Conservation (phyloP, 768 basidiomycete species). For the Termitomyces titanicus region DNA sequence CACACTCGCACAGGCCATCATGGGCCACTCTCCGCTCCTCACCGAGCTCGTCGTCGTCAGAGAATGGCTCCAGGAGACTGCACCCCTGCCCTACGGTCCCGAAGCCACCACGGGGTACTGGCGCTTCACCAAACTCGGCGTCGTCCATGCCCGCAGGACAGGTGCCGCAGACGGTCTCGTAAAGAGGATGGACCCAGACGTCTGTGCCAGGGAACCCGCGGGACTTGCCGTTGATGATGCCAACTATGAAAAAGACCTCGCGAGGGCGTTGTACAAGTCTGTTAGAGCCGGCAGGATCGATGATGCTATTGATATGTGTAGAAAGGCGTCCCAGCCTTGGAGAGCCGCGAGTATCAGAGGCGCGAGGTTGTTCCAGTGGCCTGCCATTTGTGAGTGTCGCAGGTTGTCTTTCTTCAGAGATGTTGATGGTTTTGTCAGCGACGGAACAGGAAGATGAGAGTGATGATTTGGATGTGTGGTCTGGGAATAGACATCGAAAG, state of each 20-base stretch:
- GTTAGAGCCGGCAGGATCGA: conserved; percentile 84
- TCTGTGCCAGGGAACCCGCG: conserved; percentile 54
- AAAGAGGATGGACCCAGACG: conserved; percentile 80
- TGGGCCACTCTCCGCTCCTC: conserved; percentile 64
- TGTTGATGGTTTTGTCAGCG: conserved; percentile 18
- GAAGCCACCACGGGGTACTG: conserved; percentile 82
- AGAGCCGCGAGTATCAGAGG: conserved; percentile 87
- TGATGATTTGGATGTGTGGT: conserved; percentile 47
- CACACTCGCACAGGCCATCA: conserved; percentile 69
- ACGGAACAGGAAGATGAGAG: conserved; percentile 35
- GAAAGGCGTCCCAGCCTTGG: conserved; percentile 87
- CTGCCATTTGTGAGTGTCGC: conserved; percentile 52
- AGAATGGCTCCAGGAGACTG: conserved; percentile 86
- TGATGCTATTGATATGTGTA: conserved; percentile 79
- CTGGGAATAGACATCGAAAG: conserved; percentile 72
- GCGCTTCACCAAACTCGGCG: conserved; percentile 74
- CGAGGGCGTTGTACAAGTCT: conserved; percentile 75
- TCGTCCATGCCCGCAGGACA: conserved; percentile 61
- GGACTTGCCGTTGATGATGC: conserved; percentile 76
- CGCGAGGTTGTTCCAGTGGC: conserved; percentile 74
- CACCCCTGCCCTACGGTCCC: conserved; percentile 51
- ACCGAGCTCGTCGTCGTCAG: conserved; percentile 76
- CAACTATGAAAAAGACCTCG: conserved; percentile 74
- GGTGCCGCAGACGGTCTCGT: conserved; percentile 52
- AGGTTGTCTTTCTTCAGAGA: background rate